Percentiles rank a stretch among this genome's conserved stretches.
phyloP scores from a whole-genome alignment of 306 rosid genomes.

The Phaseolus lunatus region DNA sequence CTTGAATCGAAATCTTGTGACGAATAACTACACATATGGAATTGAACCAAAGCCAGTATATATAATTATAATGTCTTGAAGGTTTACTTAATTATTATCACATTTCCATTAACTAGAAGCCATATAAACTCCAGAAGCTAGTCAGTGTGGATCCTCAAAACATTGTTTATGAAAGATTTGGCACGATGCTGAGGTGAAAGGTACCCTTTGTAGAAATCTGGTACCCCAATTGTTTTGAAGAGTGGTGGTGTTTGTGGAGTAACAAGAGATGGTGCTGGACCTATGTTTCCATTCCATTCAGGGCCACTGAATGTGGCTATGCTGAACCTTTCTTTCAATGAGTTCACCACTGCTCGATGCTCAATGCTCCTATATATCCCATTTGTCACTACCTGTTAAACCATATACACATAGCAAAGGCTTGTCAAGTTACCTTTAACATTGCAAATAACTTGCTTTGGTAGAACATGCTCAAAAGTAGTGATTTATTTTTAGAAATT shows the following conservation, averaged over 20 bases:
- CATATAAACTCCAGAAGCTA: background rate
- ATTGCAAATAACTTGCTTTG: no score
- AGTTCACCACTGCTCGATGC: constrained; percentile 60
- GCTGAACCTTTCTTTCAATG: constrained; percentile 54
- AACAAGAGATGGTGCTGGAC: constrained; percentile 58
- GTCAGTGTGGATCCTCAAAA: constrained; percentile 40
- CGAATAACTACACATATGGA: background rate
- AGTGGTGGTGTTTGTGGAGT: constrained; percentile 50
- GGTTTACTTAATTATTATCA: background rate
- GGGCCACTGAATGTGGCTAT: constrained; percentile 58
- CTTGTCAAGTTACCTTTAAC: no score
- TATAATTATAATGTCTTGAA: background rate
- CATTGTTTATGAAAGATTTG: constrained; percentile 53
- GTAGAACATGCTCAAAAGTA: no score
- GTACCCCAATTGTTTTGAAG: constrained; percentile 45
- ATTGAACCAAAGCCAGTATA: background rate
- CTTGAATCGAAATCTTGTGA: background rate
- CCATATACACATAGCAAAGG: no score
- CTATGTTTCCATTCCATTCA: constrained; percentile 49
- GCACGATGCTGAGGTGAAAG: constrained; percentile 47
- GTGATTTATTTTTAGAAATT: no score
- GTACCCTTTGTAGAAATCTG: constrained; percentile 48
- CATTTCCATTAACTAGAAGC: background rate
- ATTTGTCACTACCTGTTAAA: constrained; percentile 57
- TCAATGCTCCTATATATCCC: constrained; percentile 54